Conservation (phyloP, 495 filamentous ascomycete species). For the Tuber aestivum region DNA sequence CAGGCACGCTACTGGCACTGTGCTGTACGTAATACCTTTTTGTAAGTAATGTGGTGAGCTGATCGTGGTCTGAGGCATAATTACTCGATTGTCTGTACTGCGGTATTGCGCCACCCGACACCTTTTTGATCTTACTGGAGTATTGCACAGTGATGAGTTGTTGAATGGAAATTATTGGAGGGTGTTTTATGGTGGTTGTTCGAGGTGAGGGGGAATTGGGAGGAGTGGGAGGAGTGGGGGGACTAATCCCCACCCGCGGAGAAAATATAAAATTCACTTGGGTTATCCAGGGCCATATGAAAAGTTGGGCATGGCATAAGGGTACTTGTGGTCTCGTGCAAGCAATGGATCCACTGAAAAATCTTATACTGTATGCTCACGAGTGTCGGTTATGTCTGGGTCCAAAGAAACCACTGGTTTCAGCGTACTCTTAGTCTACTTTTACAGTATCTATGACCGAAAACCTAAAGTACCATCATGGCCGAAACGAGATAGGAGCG, state of each 20-base stretch:
- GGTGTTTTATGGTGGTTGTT: neutral
- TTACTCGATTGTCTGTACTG: neutral
- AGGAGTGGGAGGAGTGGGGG: neutral
- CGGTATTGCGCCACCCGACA: neutral
- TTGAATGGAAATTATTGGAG: neutral
- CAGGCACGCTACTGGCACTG: neutral
- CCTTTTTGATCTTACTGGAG: neutral
- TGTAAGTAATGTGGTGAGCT: neutral
- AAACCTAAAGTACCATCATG: neutral
- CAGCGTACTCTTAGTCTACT: neutral
- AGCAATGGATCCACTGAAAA: neutral
- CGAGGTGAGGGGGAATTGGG: neutral
- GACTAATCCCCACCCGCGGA: neutral
- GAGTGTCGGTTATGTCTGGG: too few relatives aligned
- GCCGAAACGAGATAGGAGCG: neutral
- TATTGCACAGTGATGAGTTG: neutral
- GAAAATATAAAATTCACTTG: neutral
- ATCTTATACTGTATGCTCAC: neutral
- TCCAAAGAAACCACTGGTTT: neutral
- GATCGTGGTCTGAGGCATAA: neutral
- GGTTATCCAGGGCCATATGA: neutral
- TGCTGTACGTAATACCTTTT: neutral
- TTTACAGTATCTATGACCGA: neutral
- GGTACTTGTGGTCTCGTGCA: neutral
- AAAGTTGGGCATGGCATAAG: neutral